A percentile compares a stretch with the other conserved stretches of the same genome.
phyloP scores from a whole-genome alignment of 2,329 filamentous ascomycete species.

The Paecilomyces sp. region DNA sequence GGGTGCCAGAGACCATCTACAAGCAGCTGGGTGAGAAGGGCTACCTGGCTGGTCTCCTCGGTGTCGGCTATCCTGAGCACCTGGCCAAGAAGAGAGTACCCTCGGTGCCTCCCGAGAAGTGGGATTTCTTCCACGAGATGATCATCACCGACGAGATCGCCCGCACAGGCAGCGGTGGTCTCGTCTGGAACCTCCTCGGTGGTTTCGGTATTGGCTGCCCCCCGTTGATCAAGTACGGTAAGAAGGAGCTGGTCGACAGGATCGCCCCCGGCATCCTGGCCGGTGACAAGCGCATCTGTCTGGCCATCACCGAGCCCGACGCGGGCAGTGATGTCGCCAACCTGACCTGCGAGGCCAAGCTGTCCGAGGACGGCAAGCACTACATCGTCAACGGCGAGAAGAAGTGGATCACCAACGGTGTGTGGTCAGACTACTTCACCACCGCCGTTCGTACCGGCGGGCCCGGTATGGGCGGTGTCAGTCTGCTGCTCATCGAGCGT shows the following conservation, averaged over 20 bases:
- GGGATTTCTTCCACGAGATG: slow-evolving; percentile 98
- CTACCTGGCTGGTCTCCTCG: slow-evolving; percentile 84
- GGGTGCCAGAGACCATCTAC: slow-evolving; percentile 83
- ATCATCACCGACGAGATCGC: slow-evolving; percentile 91
- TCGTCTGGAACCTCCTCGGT: slow-evolving; percentile 94
- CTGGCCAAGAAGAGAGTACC: slow-evolving; percentile 65
- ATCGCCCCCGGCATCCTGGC: slow-evolving; percentile 81
- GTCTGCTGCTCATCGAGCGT: slow-evolving; percentile 86
- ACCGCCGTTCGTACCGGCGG: slow-evolving; percentile 87
- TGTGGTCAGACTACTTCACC: slow-evolving; percentile 97
- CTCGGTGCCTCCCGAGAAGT: slow-evolving; percentile 77
- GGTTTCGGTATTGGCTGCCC: slow-evolving; percentile 95
- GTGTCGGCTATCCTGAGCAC: slow-evolving; percentile 67
- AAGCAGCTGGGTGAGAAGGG: slow-evolving; percentile 90
- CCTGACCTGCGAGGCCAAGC: slow-evolving; percentile 88
- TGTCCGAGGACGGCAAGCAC: slow-evolving; percentile 92
- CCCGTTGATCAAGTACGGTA: slow-evolving; percentile 85
- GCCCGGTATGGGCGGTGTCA: slow-evolving; percentile 86
- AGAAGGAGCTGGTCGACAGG: slow-evolving; percentile 74
- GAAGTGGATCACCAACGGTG: slow-evolving; percentile 99
- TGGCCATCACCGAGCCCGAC: slow-evolving; percentile 95
- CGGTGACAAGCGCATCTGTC: slow-evolving; percentile 93
- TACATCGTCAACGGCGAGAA: slow-evolving; percentile 99
- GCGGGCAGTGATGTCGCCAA: slow-evolving; percentile 94
- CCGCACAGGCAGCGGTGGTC: slow-evolving; percentile 78